Evolutionary conservation across 768 basidiomycete species (phyloP).

Genomic region (Pulveroboletus sp.): DNA sequence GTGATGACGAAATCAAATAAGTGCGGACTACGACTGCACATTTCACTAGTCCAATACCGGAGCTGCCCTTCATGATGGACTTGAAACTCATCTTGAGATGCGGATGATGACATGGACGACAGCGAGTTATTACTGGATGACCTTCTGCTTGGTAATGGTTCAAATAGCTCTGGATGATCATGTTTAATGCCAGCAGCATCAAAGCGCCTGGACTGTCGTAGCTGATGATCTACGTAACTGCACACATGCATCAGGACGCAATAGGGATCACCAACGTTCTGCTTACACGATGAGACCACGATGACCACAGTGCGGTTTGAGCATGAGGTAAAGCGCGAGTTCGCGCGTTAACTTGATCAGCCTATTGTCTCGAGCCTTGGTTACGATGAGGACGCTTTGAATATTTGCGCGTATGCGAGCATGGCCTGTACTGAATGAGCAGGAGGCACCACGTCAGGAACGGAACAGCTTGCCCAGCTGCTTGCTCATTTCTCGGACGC

Average conservation of each 20-base stretch:
- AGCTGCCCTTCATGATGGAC: slow-evolving; percentile 77
- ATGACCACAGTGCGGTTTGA: slow-evolving; percentile 60
- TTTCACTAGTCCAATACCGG: slow-evolving; percentile 94
- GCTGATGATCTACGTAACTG: slow-evolving; percentile 93
- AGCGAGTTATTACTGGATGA: slow-evolving; percentile 63
- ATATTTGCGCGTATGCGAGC: slow-evolving; percentile 89
- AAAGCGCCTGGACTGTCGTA: slow-evolving; percentile 85
- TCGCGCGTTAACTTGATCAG: slow-evolving; percentile 93
- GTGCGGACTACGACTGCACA: slow-evolving; percentile 89
- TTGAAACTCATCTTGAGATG: slow-evolving; percentile 36
- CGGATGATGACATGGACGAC: slow-evolving; percentile 49
- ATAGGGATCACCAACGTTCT: slow-evolving; percentile 11
- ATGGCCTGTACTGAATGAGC: slow-evolving; percentile 56
- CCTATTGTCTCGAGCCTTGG: slow-evolving; percentile 95
- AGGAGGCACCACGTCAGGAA: background rate
- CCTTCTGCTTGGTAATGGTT: slow-evolving; percentile 70
- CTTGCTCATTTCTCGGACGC: slow-evolving; percentile 98
- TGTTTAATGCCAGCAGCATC: slow-evolving; percentile 85
- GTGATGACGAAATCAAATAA: slow-evolving; percentile 98
- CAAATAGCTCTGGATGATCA: slow-evolving; percentile 85
- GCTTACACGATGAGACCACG: slow-evolving; percentile 86
- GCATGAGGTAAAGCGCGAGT: slow-evolving; percentile 93
- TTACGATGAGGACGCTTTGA: slow-evolving; percentile 90
- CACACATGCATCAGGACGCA: slow-evolving; percentile 13
- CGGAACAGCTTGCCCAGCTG: slow-evolving; percentile 68